Base-by-base conservation (phyloP, 805 yeast genomes). In the Metschnikowia rubicola region DNA sequence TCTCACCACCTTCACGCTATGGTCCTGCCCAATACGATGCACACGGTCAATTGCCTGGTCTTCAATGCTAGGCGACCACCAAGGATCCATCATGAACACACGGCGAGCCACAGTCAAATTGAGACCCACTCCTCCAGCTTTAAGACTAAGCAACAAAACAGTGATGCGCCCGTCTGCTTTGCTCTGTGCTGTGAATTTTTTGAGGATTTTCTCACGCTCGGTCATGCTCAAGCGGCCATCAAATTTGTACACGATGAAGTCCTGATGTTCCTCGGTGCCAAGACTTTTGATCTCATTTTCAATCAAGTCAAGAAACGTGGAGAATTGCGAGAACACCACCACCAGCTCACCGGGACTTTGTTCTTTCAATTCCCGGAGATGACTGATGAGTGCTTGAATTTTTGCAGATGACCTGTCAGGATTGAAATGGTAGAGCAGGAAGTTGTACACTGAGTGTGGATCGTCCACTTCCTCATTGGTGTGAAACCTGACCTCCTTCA, bases 31-130 rank as follows among this genome's bases (percentile, higher is more conserved):
- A 60, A 92, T 87, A 55, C 98, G 77, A 61, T 91, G 97, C 13
- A 92, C 78, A 57, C 98, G 66, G 66, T 90, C 96, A 50, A 90
- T 87, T 0, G 96, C 96, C 63, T 89, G 97, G 42, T 87, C 88
- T 58, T 89, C 96, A 44, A 85, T 81, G 41, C 96, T 88, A 39
- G 88, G 95, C 30, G 94, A 87, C 97, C 97, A 91, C 94, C 96
- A 91, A 0, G 97, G 97, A 59, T 91, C 97, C 88, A 92, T 85
- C 79, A 91, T 75, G 56, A 83, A 89, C 2, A 95, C 97, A 32
- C 79, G 75, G 0, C 88, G 84, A 0, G 97, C 96, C 42, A 84
- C 80, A 0, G 96, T 91, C 50, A 91, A 69, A 60, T 91, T 91
- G 52, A 91, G 71, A 0, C 97, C 97, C 10, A 90, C 96, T 8